Evolutionary conservation across 148 eudicot genomes (phyloP), one percentile per base, ranked within the genome.

Genomic region (Heliosperma pusillum): DNA sequence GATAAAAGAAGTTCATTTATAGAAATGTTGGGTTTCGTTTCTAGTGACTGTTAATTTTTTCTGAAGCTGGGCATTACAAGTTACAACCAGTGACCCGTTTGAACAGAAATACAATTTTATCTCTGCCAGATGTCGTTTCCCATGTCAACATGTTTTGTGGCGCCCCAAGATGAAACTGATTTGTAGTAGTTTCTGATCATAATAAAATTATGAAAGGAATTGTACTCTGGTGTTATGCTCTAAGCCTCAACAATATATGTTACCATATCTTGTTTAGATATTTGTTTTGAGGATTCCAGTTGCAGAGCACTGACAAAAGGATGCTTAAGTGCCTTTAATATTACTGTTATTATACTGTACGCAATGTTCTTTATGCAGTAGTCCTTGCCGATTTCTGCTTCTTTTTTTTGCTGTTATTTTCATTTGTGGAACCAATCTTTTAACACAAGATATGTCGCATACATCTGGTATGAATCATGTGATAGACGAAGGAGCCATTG

Each of bases 231-330:
- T 62, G 66, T 62, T 25, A 24, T 11, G 36, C 36, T 63, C 4
- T 7, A 11, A 25, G 20, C 40, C 20, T 55, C 66, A 12, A 21
- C 33, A 52, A 45, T 66, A 27, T 66, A 50, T n/a, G 19, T 29
- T 45, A 55, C 19, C 24, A 30, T 26, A 66, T 66, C 65, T 55
- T 55, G 27, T 63, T 6, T 50, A 45, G 44, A 62, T 11, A 73
- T 42, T 25, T 19, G 26, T 21, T 40, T 75, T 50, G 36, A 53
- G 50, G 27, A 26, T 75, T 75, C 44, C 42, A 61, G 25, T 61
- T 61, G 21, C 2, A 12, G 69, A 44, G 42, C 8, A 20, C 3
- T 1, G 7, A n/a, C 0, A 22, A 30, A 40, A 21, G 24, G 15
- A 19, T 7, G 17, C 15, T 72, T 20, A 36, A 56, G 36, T 55